A percentile compares a stretch with the other conserved stretches of the same genome.
These are phyloP conservation scores for Arabidopsis suecica DNA, from an alignment of 345 rosid genomes.

Conservation along the genomic window DNA sequence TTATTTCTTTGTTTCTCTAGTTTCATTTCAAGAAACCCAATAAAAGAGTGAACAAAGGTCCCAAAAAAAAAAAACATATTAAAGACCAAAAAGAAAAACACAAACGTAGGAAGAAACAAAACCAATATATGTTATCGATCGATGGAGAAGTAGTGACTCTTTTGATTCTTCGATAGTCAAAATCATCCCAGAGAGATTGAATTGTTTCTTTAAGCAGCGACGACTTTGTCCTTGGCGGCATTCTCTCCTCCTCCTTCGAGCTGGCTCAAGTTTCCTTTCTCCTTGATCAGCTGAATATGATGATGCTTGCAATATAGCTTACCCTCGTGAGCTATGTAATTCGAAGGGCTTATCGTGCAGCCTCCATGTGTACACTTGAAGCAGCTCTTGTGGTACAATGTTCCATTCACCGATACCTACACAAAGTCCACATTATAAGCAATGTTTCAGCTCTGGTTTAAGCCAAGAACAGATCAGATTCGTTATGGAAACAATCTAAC, in stretches of 20 bases:
- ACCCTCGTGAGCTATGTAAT: conserved; percentile 95
- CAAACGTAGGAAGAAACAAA: conserved; percentile 32
- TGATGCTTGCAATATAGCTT: conserved; percentile 97
- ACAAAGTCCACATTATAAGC: not conserved
- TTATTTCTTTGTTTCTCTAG: conserved; percentile 28
- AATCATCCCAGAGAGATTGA: conserved; percentile 10
- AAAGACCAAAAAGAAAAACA: not conserved
- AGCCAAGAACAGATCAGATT: not conserved
- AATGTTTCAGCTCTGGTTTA: conserved; percentile 7
- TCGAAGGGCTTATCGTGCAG: conserved; percentile 89
- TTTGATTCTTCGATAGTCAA: conserved; percentile 33
- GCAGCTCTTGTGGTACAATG: conserved; percentile 93
- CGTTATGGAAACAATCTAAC: not conserved
- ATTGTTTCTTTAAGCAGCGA: conserved; percentile 39
- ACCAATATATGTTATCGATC: conserved; percentile 12
- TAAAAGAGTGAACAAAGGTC: conserved; percentile 35
- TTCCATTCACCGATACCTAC: conserved; percentile 96
- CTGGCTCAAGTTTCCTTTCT: conserved; percentile 96
- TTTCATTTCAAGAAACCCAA: conserved; percentile 38
- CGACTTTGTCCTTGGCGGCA: conserved; percentile 46
- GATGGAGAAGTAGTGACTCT: not conserved
- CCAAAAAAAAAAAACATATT: conserved; percentile 1
- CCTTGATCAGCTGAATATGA: conserved; percentile 89
- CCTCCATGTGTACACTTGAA: conserved; percentile 99
- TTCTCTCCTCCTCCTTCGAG: conserved; percentile 81